Conservation (phyloP, 2,329 filamentous ascomycete species). For the Calcarisporium arbuscula region DNA sequence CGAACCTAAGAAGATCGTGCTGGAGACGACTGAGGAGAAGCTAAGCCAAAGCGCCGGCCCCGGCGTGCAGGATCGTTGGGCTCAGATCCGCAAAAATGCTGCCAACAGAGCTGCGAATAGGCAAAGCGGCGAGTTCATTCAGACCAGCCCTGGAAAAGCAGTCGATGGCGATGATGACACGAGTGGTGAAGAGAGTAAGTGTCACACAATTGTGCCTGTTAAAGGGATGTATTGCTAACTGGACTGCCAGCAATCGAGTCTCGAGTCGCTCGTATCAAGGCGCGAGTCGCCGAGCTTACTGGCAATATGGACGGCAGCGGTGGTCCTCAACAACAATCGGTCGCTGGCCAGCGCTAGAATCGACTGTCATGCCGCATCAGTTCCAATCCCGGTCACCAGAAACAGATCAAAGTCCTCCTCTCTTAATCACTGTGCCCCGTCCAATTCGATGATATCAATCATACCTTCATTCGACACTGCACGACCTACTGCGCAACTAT, state of each 20-base stretch:
- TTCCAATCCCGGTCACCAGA: no score
- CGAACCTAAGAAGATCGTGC: slow-evolving; percentile 14
- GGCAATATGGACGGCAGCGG: slow-evolving; percentile 64
- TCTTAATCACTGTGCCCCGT: no score
- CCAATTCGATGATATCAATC: no score
- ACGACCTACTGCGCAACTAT: no score
- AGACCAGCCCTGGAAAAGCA: slow-evolving; percentile 49
- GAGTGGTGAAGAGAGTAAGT: slow-evolving; percentile 92
- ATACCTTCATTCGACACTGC: no score
- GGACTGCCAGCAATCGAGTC: slow-evolving; percentile 75
- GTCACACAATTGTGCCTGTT: background rate
- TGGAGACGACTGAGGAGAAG: slow-evolving; percentile 24
- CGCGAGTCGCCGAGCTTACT: slow-evolving; percentile 89
- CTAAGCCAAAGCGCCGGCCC: slow-evolving; percentile 26
- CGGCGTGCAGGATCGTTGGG: slow-evolving; percentile 71
- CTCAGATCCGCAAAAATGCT: slow-evolving; percentile 91
- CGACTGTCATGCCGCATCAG: slow-evolving; percentile 7
- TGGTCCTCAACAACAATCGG: slow-evolving; percentile 23
- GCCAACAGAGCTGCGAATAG: slow-evolving; percentile 68
- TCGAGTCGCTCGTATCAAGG: slow-evolving; percentile 94
- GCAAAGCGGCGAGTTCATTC: slow-evolving; percentile 58
- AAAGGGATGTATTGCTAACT: slow-evolving; percentile 14
- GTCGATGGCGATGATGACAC: slow-evolving; percentile 74
- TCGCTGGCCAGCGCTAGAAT: slow-evolving; percentile 16
- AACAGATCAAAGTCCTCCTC: no score